Conservation (phyloP, 2,329 filamentous ascomycete genomes). For the Monilinia fructicola region DNA sequence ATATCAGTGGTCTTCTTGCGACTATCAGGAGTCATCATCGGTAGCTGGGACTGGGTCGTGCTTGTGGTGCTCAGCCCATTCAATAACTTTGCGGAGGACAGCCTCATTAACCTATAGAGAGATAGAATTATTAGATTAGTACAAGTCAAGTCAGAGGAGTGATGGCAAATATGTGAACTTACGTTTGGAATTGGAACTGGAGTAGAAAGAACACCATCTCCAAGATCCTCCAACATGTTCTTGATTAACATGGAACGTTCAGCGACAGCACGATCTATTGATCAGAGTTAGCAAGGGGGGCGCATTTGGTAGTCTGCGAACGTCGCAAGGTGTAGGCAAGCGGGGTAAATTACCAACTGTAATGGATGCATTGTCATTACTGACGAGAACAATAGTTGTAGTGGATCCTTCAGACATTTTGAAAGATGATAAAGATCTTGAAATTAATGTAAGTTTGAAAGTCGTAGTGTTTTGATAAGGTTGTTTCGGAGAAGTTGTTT, state of each 20-base stretch:
- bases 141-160: constrained; percentile 8
- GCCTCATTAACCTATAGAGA: constrained; percentile 75
- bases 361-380: constrained; percentile 51
- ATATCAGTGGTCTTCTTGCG: constrained; percentile 99
- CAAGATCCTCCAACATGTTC: constrained; percentile 96
- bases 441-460: not conserved
- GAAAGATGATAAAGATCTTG: constrained; percentile 10
- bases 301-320: constrained; percentile 22
- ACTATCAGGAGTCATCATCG: constrained; percentile 88
- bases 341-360: constrained; percentile 48
- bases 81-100: constrained; percentile 92
- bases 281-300: constrained; percentile 39
- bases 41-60: constrained; percentile 77
- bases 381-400: constrained; percentile 47
- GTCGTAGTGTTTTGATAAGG: not conserved
- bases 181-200: constrained; percentile 81
- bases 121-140: constrained; percentile 22
- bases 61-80: constrained; percentile 97
- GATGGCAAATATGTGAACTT: constrained; percentile 37
- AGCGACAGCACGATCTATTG: constrained; percentile 70
- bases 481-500: not conserved
- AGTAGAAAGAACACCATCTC: constrained; percentile 55
- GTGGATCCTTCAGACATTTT: constrained; percentile 41
- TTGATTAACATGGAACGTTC: constrained; percentile 95
- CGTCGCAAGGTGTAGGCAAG: constrained; percentile 18